Evolutionary conservation across 2,329 filamentous ascomycete genomes (phyloP).

Genomic region (Aspergillus candidus): DNA sequence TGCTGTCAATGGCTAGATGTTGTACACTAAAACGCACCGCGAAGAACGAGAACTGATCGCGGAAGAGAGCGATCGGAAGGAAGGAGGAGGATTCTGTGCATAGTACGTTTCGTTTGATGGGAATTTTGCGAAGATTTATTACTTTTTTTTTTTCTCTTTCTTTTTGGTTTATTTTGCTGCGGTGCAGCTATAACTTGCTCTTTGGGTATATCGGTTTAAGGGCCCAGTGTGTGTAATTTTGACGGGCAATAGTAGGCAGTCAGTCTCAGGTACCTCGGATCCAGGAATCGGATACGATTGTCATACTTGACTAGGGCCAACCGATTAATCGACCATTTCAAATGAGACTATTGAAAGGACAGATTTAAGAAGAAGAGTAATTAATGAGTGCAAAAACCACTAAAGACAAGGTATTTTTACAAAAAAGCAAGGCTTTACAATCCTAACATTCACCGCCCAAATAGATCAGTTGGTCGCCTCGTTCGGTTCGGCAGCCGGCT

Average conservation of each 20-base stretch:
- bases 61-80: slow-evolving; percentile 13
- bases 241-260: no score
- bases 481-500: slow-evolving; percentile 43
- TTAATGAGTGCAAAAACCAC: no score
- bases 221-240: no score
- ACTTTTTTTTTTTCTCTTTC: slow-evolving; percentile 16
- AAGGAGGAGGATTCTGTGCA: slow-evolving; percentile 25
- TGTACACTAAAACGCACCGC: slow-evolving; percentile 30
- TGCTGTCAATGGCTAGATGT: slow-evolving; percentile 13
- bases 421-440: slow-evolving; percentile 13
- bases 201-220: no score
- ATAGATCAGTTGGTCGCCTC: slow-evolving; percentile 35
- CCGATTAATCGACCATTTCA: no score
- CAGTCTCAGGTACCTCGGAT: no score
- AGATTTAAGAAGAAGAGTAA: slow-evolving; percentile 9
- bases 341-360: slow-evolving; percentile 12
- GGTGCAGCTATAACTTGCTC: no score
- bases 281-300: no score
- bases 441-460: slow-evolving; percentile 12
- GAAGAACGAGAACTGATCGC: slow-evolving; percentile 18
- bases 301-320: no score
- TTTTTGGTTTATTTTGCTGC: slow-evolving; percentile 4
- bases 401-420: not conserved
- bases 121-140: slow-evolving; percentile 25
- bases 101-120: slow-evolving; percentile 27